These are phyloP conservation scores for Triticum monococcum DNA, from an alignment of 176 grass and related monocot genomes.

Conservation along the genomic window DNA sequence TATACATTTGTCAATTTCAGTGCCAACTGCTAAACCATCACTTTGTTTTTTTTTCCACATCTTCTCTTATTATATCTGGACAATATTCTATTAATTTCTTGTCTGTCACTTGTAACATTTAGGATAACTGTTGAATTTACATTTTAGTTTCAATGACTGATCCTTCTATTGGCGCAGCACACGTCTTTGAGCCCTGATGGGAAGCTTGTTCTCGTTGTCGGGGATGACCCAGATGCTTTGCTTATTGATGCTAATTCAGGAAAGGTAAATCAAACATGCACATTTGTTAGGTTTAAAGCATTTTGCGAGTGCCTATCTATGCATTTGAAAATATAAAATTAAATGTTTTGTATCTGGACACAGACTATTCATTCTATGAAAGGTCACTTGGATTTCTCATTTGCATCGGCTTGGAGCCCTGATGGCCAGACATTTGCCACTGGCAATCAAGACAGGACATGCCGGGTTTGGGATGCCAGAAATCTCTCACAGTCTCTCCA, in stretches of 20 bases:
- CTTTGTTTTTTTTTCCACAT: background rate
- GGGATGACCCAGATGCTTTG: conserved; percentile 68
- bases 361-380: conserved; percentile 60
- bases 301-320: background rate
- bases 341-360: conserved; percentile 42
- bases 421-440: conserved; percentile 74
- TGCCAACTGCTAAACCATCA: background rate
- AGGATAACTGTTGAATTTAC: background rate
- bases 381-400: conserved; percentile 83
- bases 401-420: conserved; percentile 82
- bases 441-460: conserved; percentile 92
- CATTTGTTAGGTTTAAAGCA: conserved; percentile 1
- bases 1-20: background rate
- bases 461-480: conserved; percentile 75
- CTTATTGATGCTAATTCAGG: conserved; percentile 81
- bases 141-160: background rate
- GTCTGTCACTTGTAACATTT: background rate
- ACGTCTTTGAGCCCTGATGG: conserved; percentile 83
- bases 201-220: conserved; percentile 66
- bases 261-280: conserved; percentile 54
- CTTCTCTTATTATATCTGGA: background rate
- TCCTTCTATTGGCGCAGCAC: conserved; percentile 51
- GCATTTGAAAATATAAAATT: background rate
- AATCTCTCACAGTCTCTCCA: conserved; percentile 64
- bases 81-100: background rate